Conservation (phyloP, 331 rosid genomes). For the Malus hybrid region DNA sequence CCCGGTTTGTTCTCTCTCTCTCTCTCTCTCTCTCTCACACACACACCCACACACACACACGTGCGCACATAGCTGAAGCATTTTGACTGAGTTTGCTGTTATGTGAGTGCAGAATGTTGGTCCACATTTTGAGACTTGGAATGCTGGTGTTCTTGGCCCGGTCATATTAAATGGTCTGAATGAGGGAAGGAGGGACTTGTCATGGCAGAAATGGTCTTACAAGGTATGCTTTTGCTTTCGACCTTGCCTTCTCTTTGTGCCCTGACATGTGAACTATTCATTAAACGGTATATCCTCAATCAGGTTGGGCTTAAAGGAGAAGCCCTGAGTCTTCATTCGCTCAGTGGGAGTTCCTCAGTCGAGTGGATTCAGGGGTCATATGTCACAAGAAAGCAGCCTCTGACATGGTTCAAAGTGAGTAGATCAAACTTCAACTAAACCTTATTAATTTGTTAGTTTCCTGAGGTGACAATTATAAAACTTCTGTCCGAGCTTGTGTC, state of each 20-base stretch:
- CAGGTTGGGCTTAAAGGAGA: constrained; percentile 94
- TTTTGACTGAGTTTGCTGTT: constrained; percentile 10
- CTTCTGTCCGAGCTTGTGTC: background rate
- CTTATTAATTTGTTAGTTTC: background rate
- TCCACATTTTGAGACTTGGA: constrained; percentile 88
- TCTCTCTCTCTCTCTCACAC: background rate
- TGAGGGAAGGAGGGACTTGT: constrained; percentile 80
- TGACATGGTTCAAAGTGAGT: constrained; percentile 94
- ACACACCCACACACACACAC: background rate
- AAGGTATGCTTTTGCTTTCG: constrained; percentile 46
- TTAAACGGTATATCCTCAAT: constrained; percentile 15
- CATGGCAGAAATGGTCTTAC: constrained; percentile 95
- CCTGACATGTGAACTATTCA: constrained; percentile 24
- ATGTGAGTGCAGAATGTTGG: constrained; percentile 70
- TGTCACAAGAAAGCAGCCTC: constrained; percentile 51
- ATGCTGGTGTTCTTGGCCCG: constrained; percentile 92
- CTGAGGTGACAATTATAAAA: background rate
- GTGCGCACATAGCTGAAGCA: background rate
- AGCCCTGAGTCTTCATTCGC: constrained; percentile 75
- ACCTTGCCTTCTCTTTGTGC: constrained; percentile 1
- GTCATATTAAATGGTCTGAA: constrained; percentile 64
- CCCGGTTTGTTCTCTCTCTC: constrained; percentile 61
- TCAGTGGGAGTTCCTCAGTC: constrained; percentile 71
- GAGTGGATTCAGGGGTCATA: constrained; percentile 62
- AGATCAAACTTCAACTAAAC: constrained; percentile 4